Evolutionary conservation across 2,329 filamentous ascomycete species (phyloP).

Genomic region (Epichloe bromicola): DNA sequence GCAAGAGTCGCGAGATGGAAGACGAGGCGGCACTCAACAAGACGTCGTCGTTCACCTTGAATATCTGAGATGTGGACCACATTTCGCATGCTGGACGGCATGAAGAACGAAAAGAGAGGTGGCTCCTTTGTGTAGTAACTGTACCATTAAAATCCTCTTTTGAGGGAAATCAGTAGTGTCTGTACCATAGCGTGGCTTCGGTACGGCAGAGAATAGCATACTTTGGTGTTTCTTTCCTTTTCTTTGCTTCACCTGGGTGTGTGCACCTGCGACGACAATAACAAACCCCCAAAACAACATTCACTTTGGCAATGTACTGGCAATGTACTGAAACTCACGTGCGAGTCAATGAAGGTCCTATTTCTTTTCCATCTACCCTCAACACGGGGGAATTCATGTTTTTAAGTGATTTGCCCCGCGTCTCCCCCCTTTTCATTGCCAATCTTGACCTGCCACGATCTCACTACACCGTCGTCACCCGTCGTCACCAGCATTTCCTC

Average conservation of each 20-base stretch:
- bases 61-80: neutral
- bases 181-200: conserved; percentile 5
- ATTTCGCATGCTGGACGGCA: neutral
- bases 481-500: conserved; percentile 87
- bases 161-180: conserved; percentile 2
- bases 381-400: neutral
- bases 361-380: neutral
- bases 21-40: too few relatives aligned
- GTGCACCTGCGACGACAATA: too few relatives aligned
- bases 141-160: conserved; percentile 6
- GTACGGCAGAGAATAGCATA: conserved; percentile 6
- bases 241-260: neutral
- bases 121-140: conserved; percentile 6
- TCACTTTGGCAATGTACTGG: neutral
- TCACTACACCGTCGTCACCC: conserved; percentile 81
- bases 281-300: too few relatives aligned
- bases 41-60: too few relatives aligned
- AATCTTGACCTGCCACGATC: conserved; percentile 57
- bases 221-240: conserved; percentile 1
- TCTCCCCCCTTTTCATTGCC: neutral
- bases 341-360: neutral
- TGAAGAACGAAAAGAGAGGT: neutral
- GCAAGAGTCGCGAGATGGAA: neutral
- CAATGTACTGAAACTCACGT: neutral
- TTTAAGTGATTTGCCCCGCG: neutral